Conservation (phyloP, 805 yeast genomes). For the Sungouiella thailandica region DNA sequence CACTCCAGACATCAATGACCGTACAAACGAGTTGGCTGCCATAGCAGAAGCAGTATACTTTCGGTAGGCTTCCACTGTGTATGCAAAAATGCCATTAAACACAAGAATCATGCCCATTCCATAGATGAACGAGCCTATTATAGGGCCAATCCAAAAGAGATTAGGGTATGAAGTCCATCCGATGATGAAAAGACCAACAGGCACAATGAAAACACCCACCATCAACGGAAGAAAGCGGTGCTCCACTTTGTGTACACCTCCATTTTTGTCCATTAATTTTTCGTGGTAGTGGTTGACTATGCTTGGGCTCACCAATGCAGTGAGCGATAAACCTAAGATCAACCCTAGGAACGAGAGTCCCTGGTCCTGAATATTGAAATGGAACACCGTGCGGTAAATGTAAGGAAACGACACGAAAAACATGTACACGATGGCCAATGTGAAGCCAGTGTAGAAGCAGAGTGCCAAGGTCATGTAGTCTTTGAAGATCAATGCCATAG, state of each 20-base stretch:
- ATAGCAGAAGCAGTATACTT: conserved; percentile 13
- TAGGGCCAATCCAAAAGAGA: conserved; percentile 12
- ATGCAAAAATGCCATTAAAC: conserved; percentile 12
- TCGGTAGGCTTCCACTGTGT: conserved; percentile 13
- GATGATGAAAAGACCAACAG: conserved; percentile 12
- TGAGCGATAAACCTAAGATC: conserved; percentile 7
- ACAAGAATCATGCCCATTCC: conserved; percentile 12
- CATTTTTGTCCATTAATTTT: conserved; percentile 4
- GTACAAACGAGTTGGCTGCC: conserved; percentile 13
- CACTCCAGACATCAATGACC: conserved; percentile 10
- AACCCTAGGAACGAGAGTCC: conserved; percentile 13
- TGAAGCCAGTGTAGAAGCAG: conserved; percentile 16
- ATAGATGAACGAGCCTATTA: conserved; percentile 10
- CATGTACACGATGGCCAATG: conserved; percentile 15
- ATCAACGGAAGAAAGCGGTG: conserved; percentile 10
- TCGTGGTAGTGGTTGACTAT: conserved; percentile 5
- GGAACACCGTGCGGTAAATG: conserved; percentile 9
- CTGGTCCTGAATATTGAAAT: conserved; percentile 6
- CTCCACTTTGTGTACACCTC: conserved; percentile 7
- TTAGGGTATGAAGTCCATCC: conserved; percentile 12
- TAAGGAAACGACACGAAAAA: conserved; percentile 14
- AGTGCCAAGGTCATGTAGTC: conserved; percentile 26
- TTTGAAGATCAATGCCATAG: conserved; percentile 20
- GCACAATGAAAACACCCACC: conserved; percentile 11
- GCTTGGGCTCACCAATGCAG: conserved; percentile 7